Base-by-base conservation (phyloP, 75 land plant genomes). In the Picea glauca region DNA sequence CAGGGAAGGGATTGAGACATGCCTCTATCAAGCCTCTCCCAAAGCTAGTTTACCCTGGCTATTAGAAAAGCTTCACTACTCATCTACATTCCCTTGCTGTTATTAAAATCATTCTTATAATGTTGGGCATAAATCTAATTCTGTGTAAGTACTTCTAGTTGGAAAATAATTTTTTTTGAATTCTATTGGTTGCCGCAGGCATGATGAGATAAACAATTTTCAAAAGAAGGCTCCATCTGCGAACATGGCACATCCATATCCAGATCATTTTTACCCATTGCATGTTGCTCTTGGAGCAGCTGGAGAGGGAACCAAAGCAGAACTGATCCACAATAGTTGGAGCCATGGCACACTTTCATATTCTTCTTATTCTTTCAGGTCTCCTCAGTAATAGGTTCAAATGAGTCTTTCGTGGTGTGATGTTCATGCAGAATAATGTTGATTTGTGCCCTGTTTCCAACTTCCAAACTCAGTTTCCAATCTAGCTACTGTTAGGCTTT, bases 211-310 rank as follows among this genome's bases (percentile, higher is more conserved):
- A 58, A 89, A 90, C 61, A 61, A 85, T 13, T 94, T 82, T 58
- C 78, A 85, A 65, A 80, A 84, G 80, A 94, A 94, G 81, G 99
- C 94, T 8, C 99, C 99, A 3, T 32, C 80, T 82, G 93, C 93
- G 11, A 92, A 78, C 77, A 87, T 66, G 81, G 92, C 93, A 23
- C 96, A 96, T 77, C 99, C 99, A 21, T 57, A 85, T 62, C 93
- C 94, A 11, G 91, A 92, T 5, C 99, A 96, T 77, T 94, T 92
- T 67, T 86, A 87, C 33, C 99, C 97, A 7, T 63, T 94, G 82
- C 84, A 94, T 68, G 97, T 96, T 11, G 99, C 99, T 13, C 82
- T 96, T 81, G 99, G 99, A 58, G 99, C 93, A 1, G 94, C 93
- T 32, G 94, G 91, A 4, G 89, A 85, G 38, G 38, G 80, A 31